Percentiles rank a stretch among this genome's conserved stretches.
phyloP scores from a whole-genome alignment of 2,329 filamentous ascomycete genomes.

The Fusarium tupiense region DNA sequence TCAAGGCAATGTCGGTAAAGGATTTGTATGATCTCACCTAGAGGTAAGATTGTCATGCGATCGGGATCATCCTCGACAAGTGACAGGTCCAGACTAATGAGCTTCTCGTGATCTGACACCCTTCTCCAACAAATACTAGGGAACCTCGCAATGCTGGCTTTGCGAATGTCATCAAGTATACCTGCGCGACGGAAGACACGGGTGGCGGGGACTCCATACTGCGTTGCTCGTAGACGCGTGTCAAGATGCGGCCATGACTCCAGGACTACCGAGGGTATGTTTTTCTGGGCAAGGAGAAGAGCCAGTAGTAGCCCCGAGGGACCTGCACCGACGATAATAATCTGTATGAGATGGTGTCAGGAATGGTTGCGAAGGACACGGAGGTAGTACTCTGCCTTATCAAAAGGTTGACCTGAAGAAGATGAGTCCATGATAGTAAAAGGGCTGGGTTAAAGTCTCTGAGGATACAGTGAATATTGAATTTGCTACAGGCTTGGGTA shows the following conservation, averaged over 20 bases:
- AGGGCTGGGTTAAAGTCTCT: fast-evolving
- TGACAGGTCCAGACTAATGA: background rate
- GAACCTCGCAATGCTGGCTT: background rate
- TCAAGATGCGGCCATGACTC: constrained; percentile 7
- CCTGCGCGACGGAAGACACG: background rate
- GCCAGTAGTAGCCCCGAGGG: background rate
- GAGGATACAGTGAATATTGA: fast-evolving
- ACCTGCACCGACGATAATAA: background rate
- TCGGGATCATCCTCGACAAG: constrained; percentile 7
- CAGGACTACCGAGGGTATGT: background rate
- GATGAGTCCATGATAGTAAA: background rate
- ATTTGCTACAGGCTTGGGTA: background rate
- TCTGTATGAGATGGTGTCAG: background rate
- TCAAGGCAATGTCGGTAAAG: background rate
- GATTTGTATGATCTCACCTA: background rate
- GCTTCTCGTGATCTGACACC: background rate
- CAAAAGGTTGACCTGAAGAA: background rate
- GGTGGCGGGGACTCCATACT: constrained; percentile 4
- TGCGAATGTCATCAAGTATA: background rate
- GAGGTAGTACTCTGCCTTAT: background rate
- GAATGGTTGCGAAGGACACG: background rate
- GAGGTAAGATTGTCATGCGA: background rate
- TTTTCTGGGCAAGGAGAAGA: background rate
- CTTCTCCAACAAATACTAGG: constrained; percentile 4
- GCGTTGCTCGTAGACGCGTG: background rate